Evolutionary conservation across 768 basidiomycete genomes (phyloP).

Genomic region (Calocera cornea): DNA sequence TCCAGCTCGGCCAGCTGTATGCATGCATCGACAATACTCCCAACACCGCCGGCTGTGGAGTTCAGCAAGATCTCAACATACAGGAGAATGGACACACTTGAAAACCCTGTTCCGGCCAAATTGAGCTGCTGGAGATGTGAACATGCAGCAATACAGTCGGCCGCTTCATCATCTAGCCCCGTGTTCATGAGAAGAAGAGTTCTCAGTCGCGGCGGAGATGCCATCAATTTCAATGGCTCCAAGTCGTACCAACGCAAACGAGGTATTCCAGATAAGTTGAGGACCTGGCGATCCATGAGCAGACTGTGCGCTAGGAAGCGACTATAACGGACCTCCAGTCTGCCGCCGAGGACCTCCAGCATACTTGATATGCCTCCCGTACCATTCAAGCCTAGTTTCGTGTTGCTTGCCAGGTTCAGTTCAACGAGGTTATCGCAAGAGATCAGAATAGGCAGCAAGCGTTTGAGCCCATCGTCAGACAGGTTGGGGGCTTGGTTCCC

Average conservation of each 20-base stretch:
- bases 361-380: slow-evolving; percentile 27
- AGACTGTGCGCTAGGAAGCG: background rate
- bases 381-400: slow-evolving; percentile 37
- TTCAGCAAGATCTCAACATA: background rate
- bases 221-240: slow-evolving; percentile 27
- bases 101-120: slow-evolving; percentile 45
- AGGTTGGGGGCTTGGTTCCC: slow-evolving; percentile 39
- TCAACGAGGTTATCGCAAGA: slow-evolving; percentile 32
- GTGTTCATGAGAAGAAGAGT: slow-evolving; percentile 47
- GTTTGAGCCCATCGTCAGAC: slow-evolving; percentile 35
- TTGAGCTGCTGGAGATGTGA: slow-evolving; percentile 34
- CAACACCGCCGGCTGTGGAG: slow-evolving; percentile 39
- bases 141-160: slow-evolving; percentile 41
- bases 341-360: slow-evolving; percentile 31
- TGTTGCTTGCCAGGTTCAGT: slow-evolving; percentile 50
- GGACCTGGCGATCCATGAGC: slow-evolving; percentile 27
- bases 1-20: slow-evolving; percentile 39
- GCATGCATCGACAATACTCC: slow-evolving; percentile 46
- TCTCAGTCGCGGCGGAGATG: slow-evolving; percentile 26
- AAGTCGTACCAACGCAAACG: slow-evolving; percentile 40
- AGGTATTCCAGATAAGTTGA: slow-evolving; percentile 46
- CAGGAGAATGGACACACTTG: slow-evolving; percentile 30
- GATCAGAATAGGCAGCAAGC: slow-evolving; percentile 32
- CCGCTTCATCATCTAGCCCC: slow-evolving; percentile 43
- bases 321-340: slow-evolving; percentile 10